Base-by-base conservation (phyloP, 2,329 filamentous ascomycete genomes). In the Bretziella fagacearum region DNA sequence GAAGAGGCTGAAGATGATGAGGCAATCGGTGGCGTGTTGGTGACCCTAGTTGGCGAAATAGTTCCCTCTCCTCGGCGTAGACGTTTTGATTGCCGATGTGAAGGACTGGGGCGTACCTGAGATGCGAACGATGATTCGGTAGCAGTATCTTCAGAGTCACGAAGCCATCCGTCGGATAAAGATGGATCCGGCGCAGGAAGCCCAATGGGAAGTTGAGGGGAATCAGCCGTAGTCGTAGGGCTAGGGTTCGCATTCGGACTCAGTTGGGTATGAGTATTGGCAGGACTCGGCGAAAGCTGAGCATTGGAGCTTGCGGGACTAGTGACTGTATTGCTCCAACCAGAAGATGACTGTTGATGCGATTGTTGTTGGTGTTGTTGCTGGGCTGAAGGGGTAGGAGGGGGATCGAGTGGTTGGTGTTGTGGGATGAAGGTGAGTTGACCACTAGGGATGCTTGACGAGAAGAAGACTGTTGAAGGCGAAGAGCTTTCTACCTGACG, bases 1-100 rank as follows among this genome's bases (percentile, higher is more conserved):
- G 47, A 44, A 7, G 40, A 41, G n/a, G 30, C 30, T 30, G 53
- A 50, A 3, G 44, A 32, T 27, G 53, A 47, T 17, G 47, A 49
- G 37, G 50, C 22, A 10, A 25, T 23, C 7, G 39, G 30, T 22
- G 45, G 20, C n/a, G 26, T 41, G 27, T 41, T 47, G 25, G 32
- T 25, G 27, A 23, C 15, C 32, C 36, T 41, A 17, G 35, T 41
- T 6, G 41, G 41, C 11, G 45, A 47, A 30, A 30, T 27, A 13
- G 29, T 25, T 3, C 27, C 35, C 35, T 47, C 35, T 15, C 33
- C 32, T n/a, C 43, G 36, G 4, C 36, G 35, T 23, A 22, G 11
- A 25, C 45, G 45, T 18, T 47, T 47, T 7, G 27, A 47, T 22
- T 47, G 36, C 18, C 27, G 25, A 10, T 36, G 23, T 20, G 45